These are phyloP conservation scores for Astrephomene gubernaculifera DNA, from an alignment of 139 green algal genomes.

Conservation along the genomic window DNA sequence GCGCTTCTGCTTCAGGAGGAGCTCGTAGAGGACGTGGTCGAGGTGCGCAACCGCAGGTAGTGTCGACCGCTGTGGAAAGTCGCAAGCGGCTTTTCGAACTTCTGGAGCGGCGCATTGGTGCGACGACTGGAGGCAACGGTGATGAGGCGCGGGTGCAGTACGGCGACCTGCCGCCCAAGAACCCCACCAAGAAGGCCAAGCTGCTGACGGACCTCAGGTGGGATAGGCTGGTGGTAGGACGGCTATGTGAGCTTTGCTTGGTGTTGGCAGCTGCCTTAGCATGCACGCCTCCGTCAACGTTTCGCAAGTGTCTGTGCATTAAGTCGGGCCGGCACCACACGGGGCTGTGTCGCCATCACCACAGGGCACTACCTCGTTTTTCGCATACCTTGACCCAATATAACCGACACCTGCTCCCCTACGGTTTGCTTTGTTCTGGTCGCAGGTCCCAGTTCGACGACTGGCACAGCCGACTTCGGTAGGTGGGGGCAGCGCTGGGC, in stretches of 20 bases:
- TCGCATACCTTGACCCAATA: no score
- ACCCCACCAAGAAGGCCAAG: slow-evolving; percentile 30
- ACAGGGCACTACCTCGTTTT: no score
- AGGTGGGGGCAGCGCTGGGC: no score
- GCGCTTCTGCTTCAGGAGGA: not conserved
- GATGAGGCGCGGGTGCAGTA: slow-evolving; percentile 6
- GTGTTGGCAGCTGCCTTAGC: not conserved
- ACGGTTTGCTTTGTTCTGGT: no score
- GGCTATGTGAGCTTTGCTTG: not conserved
- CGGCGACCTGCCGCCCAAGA: slow-evolving; percentile 27
- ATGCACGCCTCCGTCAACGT: no score
- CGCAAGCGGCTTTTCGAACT: slow-evolving; percentile 34
- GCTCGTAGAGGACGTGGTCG: not conserved
- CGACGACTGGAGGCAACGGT: not conserved
- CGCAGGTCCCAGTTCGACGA: slow-evolving; percentile 40
- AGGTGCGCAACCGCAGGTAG: not conserved
- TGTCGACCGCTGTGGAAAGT: not conserved
- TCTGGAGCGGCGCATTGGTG: slow-evolving; percentile 30
- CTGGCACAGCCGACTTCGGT: slow-evolving; percentile 19
- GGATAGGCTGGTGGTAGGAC: not conserved
- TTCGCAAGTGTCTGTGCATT: no score
- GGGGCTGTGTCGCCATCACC: no score
- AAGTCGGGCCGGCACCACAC: no score
- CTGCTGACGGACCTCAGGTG: slow-evolving; percentile 16
- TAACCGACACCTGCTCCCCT: no score